Base-by-base conservation (phyloP, 2,329 filamentous ascomycete genomes). In the Aspergillus piperis region DNA sequence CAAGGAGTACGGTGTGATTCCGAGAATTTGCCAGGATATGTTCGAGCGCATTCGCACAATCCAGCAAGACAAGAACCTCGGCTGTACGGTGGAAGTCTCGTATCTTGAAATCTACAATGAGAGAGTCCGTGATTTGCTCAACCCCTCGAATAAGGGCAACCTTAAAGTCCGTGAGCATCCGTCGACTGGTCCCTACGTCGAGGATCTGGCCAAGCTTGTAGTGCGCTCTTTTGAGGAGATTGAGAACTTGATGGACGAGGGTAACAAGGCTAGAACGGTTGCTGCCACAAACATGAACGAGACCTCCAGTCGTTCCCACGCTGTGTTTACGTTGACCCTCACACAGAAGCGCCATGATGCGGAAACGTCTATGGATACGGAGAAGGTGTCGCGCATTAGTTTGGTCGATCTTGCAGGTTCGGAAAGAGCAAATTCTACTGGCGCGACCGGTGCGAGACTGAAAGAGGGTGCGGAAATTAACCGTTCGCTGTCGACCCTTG, bases 281-380 rank as follows among this genome's bases (percentile, higher is more conserved):
- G 95, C 95, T 3, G 95, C 95, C 7, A 99, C 95, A 41, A 99
- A 98, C 84, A 99, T 99, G 95, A 99, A 99, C 82, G 95, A 98
- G 78, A 99, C 96, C 0, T 97, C 92, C 62, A 96, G 92, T 85
- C 89, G 95, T 82, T 98, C 94, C 74, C 95, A 99, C 77, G 95
- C 95, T 42, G 96, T 99, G 54, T 99, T 99, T 75, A 99, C 96
- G 19, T 82, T 99, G 57, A 98, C 94, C 71, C 82, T 99, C 50
- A 96, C 92, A 0, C 95, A 99, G 76, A 98, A 97, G 77, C 88
- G 91, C 62, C 90, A 90, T 73, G 95, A 99, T 73, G 81, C 86
- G 2, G 92, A 97, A 74, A 97, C 95, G 0, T 96, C 92, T 66
- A 96, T 99, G 93, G 92, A 93, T 70, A 91, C 94, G 70, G 96